These are phyloP conservation scores for Yamadazyma trypodendri DNA, from an alignment of 1,139 yeast species.

Conservation along the genomic window DNA sequence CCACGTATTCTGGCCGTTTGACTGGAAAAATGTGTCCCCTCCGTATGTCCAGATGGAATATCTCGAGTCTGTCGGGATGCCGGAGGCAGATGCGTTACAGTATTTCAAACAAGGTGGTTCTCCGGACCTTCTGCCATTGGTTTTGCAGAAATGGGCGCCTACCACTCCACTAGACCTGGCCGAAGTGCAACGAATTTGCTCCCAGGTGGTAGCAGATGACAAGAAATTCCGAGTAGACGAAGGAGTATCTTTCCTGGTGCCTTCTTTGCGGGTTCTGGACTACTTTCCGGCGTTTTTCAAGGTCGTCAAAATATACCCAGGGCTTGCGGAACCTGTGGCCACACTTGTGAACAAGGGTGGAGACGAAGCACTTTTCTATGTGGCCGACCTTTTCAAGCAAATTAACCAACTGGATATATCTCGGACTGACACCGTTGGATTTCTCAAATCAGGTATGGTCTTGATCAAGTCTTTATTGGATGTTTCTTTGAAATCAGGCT, in stretches of 20 bases:
- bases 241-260: conserved; percentile 8
- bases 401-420: conserved; percentile 1
- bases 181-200: conserved; percentile 9
- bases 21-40: conserved; percentile 49
- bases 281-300: conserved; percentile 37
- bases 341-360: conserved; percentile 33
- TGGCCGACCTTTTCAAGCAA: conserved; percentile 1
- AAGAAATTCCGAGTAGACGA: conserved; percentile 16
- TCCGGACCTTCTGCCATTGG: conserved; percentile 19
- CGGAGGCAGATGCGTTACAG: conserved; percentile 38
- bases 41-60: conserved; percentile 51
- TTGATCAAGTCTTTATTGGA: conserved; percentile 9
- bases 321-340: conserved; percentile 48
- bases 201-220: conserved; percentile 8
- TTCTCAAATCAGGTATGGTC: conserved; percentile 7
- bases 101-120: conserved; percentile 31
- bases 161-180: conserved; percentile 8
- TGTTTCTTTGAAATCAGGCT: conserved; percentile 1
- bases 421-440: not conserved
- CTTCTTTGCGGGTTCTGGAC: not conserved
- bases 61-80: conserved; percentile 45
- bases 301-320: conserved; percentile 51
- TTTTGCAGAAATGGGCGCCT: conserved; percentile 21
- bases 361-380: conserved; percentile 1
- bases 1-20: conserved; percentile 38